These are phyloP conservation scores for Metrosideros polymorpha DNA, from an alignment of 441 rosid species.

Conservation along the genomic window DNA sequence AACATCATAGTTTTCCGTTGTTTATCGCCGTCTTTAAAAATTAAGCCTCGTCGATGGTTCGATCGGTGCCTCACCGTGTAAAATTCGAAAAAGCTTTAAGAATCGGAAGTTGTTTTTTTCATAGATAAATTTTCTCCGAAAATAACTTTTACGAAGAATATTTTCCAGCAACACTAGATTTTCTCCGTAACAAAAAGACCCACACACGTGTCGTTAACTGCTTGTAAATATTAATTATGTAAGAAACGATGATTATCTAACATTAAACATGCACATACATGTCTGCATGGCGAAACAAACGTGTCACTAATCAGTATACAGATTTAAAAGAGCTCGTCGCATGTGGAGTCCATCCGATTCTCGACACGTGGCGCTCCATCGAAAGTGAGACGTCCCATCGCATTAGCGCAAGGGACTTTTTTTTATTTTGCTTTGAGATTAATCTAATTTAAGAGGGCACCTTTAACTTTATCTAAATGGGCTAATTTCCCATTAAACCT, in stretches of 20 bases:
- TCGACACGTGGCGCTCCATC: not conserved
- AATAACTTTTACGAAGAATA: too few relatives aligned
- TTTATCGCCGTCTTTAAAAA: too few relatives aligned
- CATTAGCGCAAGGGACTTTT: not conserved
- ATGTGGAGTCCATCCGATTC: not conserved
- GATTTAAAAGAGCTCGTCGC: not conserved
- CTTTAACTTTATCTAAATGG: not conserved
- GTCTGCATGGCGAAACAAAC: not conserved
- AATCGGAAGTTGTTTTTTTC: too few relatives aligned
- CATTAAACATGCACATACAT: not conserved
- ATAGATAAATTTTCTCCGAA: not conserved
- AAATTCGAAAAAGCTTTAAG: too few relatives aligned
- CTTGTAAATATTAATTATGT: not conserved
- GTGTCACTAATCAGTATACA: not conserved
- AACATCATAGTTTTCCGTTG: too few relatives aligned
- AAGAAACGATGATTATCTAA: not conserved
- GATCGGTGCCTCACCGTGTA: too few relatives aligned
- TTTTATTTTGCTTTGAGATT: not conserved
- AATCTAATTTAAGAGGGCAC: not conserved
- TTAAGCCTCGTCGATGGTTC: too few relatives aligned
- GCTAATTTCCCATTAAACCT: not conserved
- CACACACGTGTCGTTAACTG: not conserved
- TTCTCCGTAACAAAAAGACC: too few relatives aligned
- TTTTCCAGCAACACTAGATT: too few relatives aligned
- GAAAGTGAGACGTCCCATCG: not conserved